These are phyloP conservation scores for Hamigera avellanea DNA, from an alignment of 495 filamentous ascomycete genomes.

Conservation along the genomic window DNA sequence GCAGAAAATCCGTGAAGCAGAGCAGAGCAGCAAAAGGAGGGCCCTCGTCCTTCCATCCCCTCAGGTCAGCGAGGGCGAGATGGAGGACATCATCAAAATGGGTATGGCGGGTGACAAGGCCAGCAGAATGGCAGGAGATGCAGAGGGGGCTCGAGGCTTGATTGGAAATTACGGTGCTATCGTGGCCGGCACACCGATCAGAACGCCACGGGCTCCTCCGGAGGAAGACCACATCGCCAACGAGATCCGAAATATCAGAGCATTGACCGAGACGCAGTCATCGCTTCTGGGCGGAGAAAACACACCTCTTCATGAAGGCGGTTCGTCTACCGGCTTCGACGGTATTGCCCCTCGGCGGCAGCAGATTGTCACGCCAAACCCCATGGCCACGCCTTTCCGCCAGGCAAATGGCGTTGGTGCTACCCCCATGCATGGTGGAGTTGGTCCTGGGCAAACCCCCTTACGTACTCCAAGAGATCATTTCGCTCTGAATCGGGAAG, in stretches of 20 bases:
- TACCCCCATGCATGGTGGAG: slow-evolving; percentile 50
- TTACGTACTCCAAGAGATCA: slow-evolving; percentile 84
- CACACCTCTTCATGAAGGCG: slow-evolving; percentile 71
- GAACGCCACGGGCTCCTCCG: slow-evolving; percentile 80
- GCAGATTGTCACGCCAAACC: slow-evolving; percentile 80
- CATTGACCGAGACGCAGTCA: slow-evolving; percentile 90
- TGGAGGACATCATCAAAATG: slow-evolving; percentile 99
- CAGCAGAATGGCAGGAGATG: slow-evolving; percentile 58
- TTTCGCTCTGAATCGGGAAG: slow-evolving; percentile 68
- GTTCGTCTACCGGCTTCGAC: slow-evolving; percentile 78
- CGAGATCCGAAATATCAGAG: slow-evolving; percentile 89
- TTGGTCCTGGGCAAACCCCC: slow-evolving; percentile 67
- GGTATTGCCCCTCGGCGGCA: slow-evolving; percentile 73
- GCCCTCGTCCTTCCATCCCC: slow-evolving; percentile 70
- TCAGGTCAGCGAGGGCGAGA: slow-evolving; percentile 82
- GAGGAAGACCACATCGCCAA: slow-evolving; percentile 94
- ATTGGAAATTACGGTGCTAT: slow-evolving; percentile 75
- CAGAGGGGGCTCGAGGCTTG: slow-evolving; percentile 74
- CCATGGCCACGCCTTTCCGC: slow-evolving; percentile 83
- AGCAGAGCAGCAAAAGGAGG: slow-evolving; percentile 87
- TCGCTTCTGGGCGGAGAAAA: slow-evolving; percentile 91
- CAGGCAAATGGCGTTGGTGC: slow-evolving; percentile 55
- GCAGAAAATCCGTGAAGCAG: slow-evolving; percentile 91
- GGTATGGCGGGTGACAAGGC: slow-evolving; percentile 88
- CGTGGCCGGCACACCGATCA: slow-evolving; percentile 73